Evolutionary conservation across 2,329 filamentous ascomycete genomes (phyloP), one percentile per base, ranked within the genome.

Genomic region (Nannizzia gypsea): DNA sequence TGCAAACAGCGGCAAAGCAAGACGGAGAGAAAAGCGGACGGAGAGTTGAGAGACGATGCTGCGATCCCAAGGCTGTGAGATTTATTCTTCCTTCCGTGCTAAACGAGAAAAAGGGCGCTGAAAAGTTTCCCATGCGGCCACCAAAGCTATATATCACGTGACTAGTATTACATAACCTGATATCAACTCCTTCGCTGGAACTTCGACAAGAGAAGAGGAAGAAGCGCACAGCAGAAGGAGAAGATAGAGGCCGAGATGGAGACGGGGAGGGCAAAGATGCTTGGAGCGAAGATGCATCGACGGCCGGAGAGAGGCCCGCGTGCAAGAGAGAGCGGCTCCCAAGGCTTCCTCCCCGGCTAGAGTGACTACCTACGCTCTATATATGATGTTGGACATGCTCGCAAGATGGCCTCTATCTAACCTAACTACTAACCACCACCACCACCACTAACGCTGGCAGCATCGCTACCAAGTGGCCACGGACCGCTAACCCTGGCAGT

Each of bases 41-140:
- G 11, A n/a, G 11, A 13, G n/a, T 24, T 13, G 8, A 31, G 13
- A 28, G 24, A 17, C 22, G 48, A 28, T 13, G 20, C 42, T 46
- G 42, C n/a, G 20, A 42, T 42, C 38, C 38, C 42, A 20, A 52
- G 48, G 48, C 48, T 52, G 48, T 24, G 48, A 52, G 6, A 52
- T 31, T 13, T 31, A 31, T 28, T 11, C 31, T 36, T 36, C 13
- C 31, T 11, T 36, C 31, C 31, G 9, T 36, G 31, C 31, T 13
- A 26, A 31, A 52, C 11, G 26, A 52, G 26, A 46, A 46, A 20
- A 46, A 46, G 31, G 31, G 31, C 17, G n/a, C 9, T 31, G 48
- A 52, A 52, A 52, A 52, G 48, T 52, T 52, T 52, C 24, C 48
- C 31, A 36, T 52, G 48, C 11, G 48, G 48, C 48, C 48, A 52